These are phyloP conservation scores for Bipolaris gigantea DNA, from an alignment of 2,329 filamentous ascomycete species.

Conservation along the genomic window DNA sequence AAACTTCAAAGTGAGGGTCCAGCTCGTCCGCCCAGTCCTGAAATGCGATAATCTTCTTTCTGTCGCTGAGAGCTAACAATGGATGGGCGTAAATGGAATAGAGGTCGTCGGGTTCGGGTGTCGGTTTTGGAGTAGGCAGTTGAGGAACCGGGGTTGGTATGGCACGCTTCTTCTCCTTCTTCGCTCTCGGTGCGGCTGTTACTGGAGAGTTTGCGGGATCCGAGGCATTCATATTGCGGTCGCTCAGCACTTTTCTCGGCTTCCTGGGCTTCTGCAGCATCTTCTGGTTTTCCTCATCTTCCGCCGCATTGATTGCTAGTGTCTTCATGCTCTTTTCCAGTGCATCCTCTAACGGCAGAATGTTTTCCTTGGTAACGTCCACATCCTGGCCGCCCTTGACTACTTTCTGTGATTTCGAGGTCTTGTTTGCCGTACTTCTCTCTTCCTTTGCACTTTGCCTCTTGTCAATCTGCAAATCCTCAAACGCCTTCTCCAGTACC, in stretches of 20 bases:
- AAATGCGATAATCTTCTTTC: slow-evolving; percentile 39
- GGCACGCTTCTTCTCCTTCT: slow-evolving; percentile 10
- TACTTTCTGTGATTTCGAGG: slow-evolving; percentile 12
- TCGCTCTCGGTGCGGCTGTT: neutral
- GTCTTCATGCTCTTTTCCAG: slow-evolving; percentile 10
- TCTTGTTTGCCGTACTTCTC: slow-evolving; percentile 1
- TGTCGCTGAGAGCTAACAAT: slow-evolving; percentile 37
- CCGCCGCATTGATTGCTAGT: slow-evolving; percentile 1
- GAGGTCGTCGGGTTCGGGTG: slow-evolving; percentile 28
- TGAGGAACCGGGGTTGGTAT: neutral
- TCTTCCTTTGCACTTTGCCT: slow-evolving; percentile 6
- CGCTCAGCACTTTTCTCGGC: slow-evolving; percentile 11
- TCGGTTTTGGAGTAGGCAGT: slow-evolving; percentile 24
- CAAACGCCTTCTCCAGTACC: slow-evolving; percentile 9
- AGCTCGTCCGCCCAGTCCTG: slow-evolving; percentile 48
- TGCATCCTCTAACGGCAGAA: neutral
- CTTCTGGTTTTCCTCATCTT: neutral
- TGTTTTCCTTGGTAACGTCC: slow-evolving; percentile 9
- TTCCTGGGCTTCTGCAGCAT: slow-evolving; percentile 9
- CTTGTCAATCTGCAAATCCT: slow-evolving; percentile 10
- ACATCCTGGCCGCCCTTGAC: neutral
- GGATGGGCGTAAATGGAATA: slow-evolving; percentile 31
- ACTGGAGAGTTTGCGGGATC: neutral
- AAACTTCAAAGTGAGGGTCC: slow-evolving; percentile 52
- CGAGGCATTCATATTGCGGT: slow-evolving; percentile 16